Conservation (phyloP, 768 basidiomycete species). For the Termitomyces sp. region DNA sequence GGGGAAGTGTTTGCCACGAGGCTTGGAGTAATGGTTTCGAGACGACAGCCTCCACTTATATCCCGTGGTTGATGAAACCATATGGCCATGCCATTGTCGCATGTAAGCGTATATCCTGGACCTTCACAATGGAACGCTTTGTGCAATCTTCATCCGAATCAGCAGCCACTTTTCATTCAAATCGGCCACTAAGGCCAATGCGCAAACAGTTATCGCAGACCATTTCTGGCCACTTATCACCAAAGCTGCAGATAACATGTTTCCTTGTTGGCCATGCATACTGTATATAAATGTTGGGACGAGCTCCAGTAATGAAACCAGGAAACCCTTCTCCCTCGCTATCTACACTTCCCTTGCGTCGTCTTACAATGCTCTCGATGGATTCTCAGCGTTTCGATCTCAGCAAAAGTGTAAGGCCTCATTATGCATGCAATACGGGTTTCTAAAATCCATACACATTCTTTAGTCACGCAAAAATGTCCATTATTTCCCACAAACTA, state of each 20-base stretch:
- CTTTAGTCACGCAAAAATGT: background rate
- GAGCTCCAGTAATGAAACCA: background rate
- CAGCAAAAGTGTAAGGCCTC: constrained; percentile 15
- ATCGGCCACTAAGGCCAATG: constrained; percentile 1
- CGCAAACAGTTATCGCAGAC: background rate
- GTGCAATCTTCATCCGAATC: background rate
- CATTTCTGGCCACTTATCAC: constrained; percentile 2
- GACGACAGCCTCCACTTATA: constrained; percentile 5
- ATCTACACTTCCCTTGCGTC: background rate
- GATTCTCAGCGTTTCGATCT: constrained; percentile 25
- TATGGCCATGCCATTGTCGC: constrained; percentile 14
- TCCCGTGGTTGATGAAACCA: background rate
- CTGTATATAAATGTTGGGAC: constrained; percentile 9
- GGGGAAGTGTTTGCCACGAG: background rate
- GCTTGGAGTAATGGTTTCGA: constrained; percentile 5
- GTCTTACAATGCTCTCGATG: constrained; percentile 14
- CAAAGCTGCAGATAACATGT: constrained; percentile 9
- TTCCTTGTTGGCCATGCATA: constrained; percentile 5
- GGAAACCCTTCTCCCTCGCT: background rate
- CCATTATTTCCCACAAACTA: background rate
- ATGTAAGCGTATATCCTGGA: background rate
- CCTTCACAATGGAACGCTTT: constrained; percentile 7
- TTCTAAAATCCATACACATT: background rate
- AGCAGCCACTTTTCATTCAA: background rate
- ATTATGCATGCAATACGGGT: background rate